Evolutionary conservation across 129 eudicot species (phyloP).

Genomic region (Escallonia herrerae): DNA sequence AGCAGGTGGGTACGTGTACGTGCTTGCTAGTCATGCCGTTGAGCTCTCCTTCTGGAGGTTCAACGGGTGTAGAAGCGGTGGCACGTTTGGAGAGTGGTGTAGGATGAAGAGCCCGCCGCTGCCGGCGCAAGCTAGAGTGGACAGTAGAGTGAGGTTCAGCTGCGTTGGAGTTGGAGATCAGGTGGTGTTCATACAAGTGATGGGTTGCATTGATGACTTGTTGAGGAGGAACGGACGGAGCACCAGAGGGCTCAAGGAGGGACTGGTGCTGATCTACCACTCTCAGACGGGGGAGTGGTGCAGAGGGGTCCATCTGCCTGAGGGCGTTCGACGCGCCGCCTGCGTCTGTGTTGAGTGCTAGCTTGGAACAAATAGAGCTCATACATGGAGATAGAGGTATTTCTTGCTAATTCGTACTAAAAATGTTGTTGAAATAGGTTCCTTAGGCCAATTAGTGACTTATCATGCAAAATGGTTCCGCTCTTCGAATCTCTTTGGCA

Average conservation of each 20-base stretch:
- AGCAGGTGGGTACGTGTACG: constrained; percentile 37
- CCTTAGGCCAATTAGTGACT: no score
- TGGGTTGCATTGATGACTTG: constrained; percentile 80
- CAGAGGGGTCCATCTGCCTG: constrained; percentile 71
- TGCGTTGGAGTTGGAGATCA: constrained; percentile 74
- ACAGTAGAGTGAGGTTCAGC: constrained; percentile 70
- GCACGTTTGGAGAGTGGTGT: constrained; percentile 64
- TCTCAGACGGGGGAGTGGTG: constrained; percentile 59
- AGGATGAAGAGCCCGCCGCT: constrained; percentile 70
- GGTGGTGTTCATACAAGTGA: constrained; percentile 72
- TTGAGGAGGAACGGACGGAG: constrained; percentile 64
- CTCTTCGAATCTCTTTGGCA: no score
- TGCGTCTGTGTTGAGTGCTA: constrained; percentile 76
- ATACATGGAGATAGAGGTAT: no score
- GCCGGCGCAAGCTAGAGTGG: constrained; percentile 62
- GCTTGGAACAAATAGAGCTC: neutral
- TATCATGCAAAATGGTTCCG: no score
- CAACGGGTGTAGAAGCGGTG: constrained; percentile 22
- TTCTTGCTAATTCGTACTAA: no score
- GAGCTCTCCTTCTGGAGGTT: constrained; percentile 90
- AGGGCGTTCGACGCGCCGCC: constrained; percentile 68
- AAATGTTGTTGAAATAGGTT: no score
- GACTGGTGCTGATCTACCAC: constrained; percentile 72
- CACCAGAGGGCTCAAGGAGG: constrained; percentile 64
- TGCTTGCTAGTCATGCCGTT: constrained; percentile 75